Conservation (phyloP, 768 basidiomycete genomes). For the Nidula microcarpa region DNA sequence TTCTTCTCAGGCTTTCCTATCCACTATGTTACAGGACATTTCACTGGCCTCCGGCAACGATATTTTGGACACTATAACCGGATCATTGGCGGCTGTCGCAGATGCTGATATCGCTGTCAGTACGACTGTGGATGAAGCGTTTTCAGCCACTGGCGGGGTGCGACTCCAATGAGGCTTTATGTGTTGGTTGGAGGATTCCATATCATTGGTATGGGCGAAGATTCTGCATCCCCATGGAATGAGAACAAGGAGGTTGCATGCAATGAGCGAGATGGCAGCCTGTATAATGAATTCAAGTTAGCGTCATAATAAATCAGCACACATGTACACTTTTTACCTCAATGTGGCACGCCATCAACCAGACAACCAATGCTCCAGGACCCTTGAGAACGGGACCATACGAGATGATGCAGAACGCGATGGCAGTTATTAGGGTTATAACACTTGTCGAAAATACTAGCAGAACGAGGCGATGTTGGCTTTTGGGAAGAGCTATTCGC, state of each 20-base stretch:
- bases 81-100: too few relatives aligned
- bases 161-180: neutral
- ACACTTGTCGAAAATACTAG: neutral
- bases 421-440: neutral
- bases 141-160: neutral
- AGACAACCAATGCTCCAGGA: neutral
- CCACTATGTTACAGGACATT: too few relatives aligned
- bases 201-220: neutral
- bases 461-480: neutral
- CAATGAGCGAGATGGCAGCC: neutral
- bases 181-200: neutral
- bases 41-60: too few relatives aligned
- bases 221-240: neutral
- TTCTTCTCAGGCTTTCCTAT: too few relatives aligned
- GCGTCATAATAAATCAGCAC: neutral
- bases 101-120: too few relatives aligned
- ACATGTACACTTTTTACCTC: neutral
- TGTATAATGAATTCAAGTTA: neutral
- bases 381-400: neutral
- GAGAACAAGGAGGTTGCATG: neutral
- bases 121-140: too few relatives aligned
- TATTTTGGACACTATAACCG: too few relatives aligned
- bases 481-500: neutral
- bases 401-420: neutral
- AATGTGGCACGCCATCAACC: neutral